Conservation (phyloP, 495 filamentous ascomycete genomes). For the Aspergillus incahuasiensis region DNA sequence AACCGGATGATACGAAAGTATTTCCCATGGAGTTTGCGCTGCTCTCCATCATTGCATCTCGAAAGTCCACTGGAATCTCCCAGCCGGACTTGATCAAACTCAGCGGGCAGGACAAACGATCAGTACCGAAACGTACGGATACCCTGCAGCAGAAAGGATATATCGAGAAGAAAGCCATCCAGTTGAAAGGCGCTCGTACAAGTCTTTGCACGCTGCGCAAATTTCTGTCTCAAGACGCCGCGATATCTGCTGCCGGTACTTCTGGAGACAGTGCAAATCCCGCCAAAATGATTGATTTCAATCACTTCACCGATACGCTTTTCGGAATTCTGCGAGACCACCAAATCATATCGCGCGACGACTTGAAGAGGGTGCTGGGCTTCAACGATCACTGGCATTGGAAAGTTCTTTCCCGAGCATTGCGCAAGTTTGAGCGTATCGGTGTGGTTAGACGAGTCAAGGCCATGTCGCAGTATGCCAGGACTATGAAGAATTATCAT, state of each 20-base stretch:
- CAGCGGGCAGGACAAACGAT: slow-evolving; percentile 85
- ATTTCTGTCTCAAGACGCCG: slow-evolving; percentile 40
- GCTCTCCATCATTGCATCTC: slow-evolving; percentile 75
- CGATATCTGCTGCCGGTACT: slow-evolving; percentile 9
- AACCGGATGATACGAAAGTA: slow-evolving; percentile 64
- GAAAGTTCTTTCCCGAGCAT: slow-evolving; percentile 61
- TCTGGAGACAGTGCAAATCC: slow-evolving; percentile 10
- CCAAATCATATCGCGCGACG: slow-evolving; percentile 48
- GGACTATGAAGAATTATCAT: slow-evolving; percentile 30
- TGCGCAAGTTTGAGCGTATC: slow-evolving; percentile 63
- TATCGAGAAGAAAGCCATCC: slow-evolving; percentile 71
- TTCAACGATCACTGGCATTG: slow-evolving; percentile 58
- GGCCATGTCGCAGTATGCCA: slow-evolving; percentile 48
- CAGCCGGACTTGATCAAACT: slow-evolving; percentile 72
- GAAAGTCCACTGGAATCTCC: slow-evolving; percentile 63
- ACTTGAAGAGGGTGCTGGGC: slow-evolving; percentile 61
- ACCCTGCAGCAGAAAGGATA: slow-evolving; percentile 71
- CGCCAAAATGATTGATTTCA: slow-evolving; percentile 38
- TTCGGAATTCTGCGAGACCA: slow-evolving; percentile 44
- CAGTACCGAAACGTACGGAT: slow-evolving; percentile 77
- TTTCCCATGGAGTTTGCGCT: slow-evolving; percentile 65
- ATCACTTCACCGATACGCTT: slow-evolving; percentile 38
- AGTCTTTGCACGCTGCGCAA: slow-evolving; percentile 61
- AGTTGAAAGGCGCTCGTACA: slow-evolving; percentile 60
- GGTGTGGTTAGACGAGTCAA: slow-evolving; percentile 66